These are phyloP conservation scores for Phragmites australis DNA, from an alignment of 176 grass and related monocot genomes.

Conservation along the genomic window DNA sequence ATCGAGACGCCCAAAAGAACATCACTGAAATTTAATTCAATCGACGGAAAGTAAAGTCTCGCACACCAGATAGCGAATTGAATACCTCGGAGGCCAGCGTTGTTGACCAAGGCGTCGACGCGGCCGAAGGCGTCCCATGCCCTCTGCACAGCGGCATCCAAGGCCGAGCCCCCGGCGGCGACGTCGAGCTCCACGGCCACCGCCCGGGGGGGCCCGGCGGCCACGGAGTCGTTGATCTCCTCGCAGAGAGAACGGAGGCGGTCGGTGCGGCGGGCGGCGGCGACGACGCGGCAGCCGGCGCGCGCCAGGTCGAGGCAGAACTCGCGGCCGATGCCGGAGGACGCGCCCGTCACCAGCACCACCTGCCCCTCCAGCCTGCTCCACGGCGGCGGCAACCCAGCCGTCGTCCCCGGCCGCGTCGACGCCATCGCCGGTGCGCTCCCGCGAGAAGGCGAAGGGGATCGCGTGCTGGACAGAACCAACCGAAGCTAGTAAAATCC, in stretches of 20 bases:
- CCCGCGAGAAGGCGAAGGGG: not conserved
- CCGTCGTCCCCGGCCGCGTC: not conserved
- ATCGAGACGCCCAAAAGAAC: not conserved
- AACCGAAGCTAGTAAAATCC: not conserved
- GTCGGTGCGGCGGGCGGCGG: slow-evolving; percentile 61
- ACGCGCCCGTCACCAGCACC: slow-evolving; percentile 87
- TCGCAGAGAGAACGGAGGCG: slow-evolving; percentile 82
- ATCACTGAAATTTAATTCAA: not conserved
- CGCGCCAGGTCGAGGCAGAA: slow-evolving; percentile 79
- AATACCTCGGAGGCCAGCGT: slow-evolving; percentile 85
- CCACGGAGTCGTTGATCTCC: slow-evolving; percentile 57
- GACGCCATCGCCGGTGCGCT: slow-evolving; percentile 26
- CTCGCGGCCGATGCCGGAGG: slow-evolving; percentile 81
- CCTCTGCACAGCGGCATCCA: slow-evolving; percentile 51
- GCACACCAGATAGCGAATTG: not conserved
- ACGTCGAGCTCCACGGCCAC: slow-evolving; percentile 72
- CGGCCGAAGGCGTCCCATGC: slow-evolving; percentile 80
- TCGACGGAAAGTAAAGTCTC: not conserved
- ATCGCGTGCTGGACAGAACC: not conserved
- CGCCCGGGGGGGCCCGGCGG: not conserved
- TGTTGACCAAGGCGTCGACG: slow-evolving; percentile 77
- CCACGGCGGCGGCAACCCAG: slow-evolving; percentile 30
- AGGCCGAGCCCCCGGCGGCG: slow-evolving; percentile 36
- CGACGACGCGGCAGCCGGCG: slow-evolving; percentile 66
- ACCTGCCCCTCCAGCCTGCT: slow-evolving; percentile 65